phyloP scores from a whole-genome alignment of 169 alveolate species.

The Eimeria praecox region DNA sequence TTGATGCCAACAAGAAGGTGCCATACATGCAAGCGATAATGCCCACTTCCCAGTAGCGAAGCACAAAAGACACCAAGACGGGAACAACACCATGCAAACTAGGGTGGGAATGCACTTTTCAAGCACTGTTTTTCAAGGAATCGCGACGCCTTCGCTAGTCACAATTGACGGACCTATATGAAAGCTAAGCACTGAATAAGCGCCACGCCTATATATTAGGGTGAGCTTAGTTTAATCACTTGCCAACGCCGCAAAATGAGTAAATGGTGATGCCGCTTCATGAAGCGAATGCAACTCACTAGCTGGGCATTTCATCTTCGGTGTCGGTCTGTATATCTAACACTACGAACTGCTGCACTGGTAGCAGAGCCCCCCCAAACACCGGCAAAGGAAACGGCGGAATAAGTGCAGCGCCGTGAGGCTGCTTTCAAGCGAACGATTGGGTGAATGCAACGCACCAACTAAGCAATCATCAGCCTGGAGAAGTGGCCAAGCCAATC shows the following conservation, averaged over 20 bases:
- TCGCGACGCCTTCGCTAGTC: background rate
- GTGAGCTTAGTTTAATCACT: background rate
- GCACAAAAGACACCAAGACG: background rate
- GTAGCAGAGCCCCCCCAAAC: no score
- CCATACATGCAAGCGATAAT: background rate
- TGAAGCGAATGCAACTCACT: background rate
- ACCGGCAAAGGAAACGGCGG: no score
- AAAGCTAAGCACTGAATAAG: background rate
- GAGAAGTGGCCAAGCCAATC: background rate
- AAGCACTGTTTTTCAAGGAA: background rate
- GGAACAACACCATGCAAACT: background rate
- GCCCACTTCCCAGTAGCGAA: background rate
- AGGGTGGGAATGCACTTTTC: background rate
- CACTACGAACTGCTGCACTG: background rate
- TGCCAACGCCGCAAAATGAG: no score
- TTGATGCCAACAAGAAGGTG: background rate
- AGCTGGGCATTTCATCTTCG: background rate
- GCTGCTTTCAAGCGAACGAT: background rate
- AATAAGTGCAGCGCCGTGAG: no score
- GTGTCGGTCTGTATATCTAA: background rate
- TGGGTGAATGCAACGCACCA: background rate
- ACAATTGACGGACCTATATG: background rate
- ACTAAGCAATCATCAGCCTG: background rate
- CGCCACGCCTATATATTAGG: background rate
- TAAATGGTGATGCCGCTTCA: background rate